Percentiles rank a stretch among this genome's conserved stretches.
These are phyloP conservation scores for Penicillium turbatum DNA, from an alignment of 495 filamentous ascomycete species.

Conservation along the genomic window DNA sequence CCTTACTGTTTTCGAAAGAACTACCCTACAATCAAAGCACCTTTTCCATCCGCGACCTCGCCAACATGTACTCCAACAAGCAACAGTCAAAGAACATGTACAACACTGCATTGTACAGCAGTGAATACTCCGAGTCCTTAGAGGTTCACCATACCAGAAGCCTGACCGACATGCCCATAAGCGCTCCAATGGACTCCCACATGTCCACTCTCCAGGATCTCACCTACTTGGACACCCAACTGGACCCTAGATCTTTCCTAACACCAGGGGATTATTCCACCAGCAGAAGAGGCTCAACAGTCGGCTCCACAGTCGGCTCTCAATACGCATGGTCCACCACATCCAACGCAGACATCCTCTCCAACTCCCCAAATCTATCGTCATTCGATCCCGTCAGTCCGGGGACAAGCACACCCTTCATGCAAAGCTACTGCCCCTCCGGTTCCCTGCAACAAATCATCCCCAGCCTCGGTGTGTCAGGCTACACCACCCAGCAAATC, in stretches of 20 bases:
- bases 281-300: slow-evolving; percentile 14
- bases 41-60: neutral
- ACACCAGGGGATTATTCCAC: slow-evolving; percentile 17
- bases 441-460: neutral
- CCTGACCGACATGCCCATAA: slow-evolving; percentile 18
- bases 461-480: neutral
- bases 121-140: neutral
- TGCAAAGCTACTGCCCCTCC: slow-evolving; percentile 17
- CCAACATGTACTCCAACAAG: slow-evolving; percentile 3
- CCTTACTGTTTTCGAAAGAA: neutral
- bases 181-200: slow-evolving; percentile 8
- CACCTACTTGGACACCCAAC: slow-evolving; percentile 4
- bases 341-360: slow-evolving; percentile 17
- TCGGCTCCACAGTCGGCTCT: slow-evolving; percentile 19
- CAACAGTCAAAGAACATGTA: slow-evolving; percentile 1
- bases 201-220: slow-evolving; percentile 12
- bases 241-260: slow-evolving; percentile 13
- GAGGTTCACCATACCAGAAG: slow-evolving; percentile 7
- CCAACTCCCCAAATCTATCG: slow-evolving; percentile 2
- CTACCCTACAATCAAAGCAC: neutral
- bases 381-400: slow-evolving; percentile 6
- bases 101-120: slow-evolving; percentile 6
- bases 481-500: slow-evolving; percentile 22
- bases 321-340: slow-evolving; percentile 23
- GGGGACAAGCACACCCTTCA: slow-evolving; percentile 16